phyloP scores from a whole-genome alignment of 257 asterid genomes.

The Nicotiana paniculata region DNA sequence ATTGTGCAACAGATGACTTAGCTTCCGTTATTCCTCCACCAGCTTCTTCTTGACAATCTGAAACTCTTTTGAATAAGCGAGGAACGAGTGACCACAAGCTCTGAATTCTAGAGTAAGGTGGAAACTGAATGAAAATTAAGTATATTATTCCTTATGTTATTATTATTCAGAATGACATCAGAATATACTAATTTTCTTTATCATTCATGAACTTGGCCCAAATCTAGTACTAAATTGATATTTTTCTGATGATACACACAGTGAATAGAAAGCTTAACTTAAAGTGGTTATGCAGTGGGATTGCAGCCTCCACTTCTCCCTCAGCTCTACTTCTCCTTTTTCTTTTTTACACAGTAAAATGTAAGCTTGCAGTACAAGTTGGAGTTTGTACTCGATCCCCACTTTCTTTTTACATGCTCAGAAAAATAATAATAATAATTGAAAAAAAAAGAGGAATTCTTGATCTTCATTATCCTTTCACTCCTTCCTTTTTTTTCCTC shows the following conservation, averaged over 20 bases:
- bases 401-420: too few species aligned
- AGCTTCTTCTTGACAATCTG: too few species aligned
- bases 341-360: background rate
- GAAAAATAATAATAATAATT: too few species aligned
- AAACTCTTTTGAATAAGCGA: too few species aligned
- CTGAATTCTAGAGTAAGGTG: background rate
- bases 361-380: background rate
- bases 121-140: background rate
- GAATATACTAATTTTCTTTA: background rate
- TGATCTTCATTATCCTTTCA: too few species aligned
- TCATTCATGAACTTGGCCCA: background rate
- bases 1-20: too few species aligned
- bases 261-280: background rate
- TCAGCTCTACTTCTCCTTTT: background rate
- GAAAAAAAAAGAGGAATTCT: too few species aligned
- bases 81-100: too few species aligned
- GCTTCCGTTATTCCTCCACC: too few species aligned
- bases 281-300: slow-evolving; percentile 14
- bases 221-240: background rate
- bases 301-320: slow-evolving; percentile 11
- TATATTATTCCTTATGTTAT: background rate
- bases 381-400: background rate
- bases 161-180: background rate
- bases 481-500: too few species aligned
- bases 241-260: background rate